Base-by-base conservation (phyloP, 2,329 filamentous ascomycete genomes). In the Sporothrix dimorphospora region DNA sequence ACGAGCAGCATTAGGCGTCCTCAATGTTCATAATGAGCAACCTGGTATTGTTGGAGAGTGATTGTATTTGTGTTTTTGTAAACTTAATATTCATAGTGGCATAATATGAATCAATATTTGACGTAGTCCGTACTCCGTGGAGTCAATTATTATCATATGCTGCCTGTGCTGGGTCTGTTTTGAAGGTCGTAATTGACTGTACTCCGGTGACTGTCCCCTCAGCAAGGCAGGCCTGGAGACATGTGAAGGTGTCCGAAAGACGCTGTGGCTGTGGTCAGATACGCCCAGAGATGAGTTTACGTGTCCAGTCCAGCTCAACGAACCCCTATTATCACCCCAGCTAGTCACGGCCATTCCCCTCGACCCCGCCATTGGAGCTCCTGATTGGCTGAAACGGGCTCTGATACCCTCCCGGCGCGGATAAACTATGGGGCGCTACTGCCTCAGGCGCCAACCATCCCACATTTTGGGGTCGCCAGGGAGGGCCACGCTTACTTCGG, bases 401-500 rank as follows among this genome's bases (percentile, higher is more conserved):
- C n/a, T 47, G n/a, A 21, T 61, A 49, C n/a, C 72, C 47, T 57
- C 51, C 49, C 72, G 71, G 73, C 72, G 59, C 73, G 73, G 73
- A 73, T 73, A 66, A 74, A 74, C 69, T 63, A 69, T 71, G 61
- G 51, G 66, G 71, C 73, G 69, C 27, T 42, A 51, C 30, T 71
- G 71, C 69, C 73, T 69, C 53, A 73, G 71, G 73, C 71, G 69
- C 49, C 69, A 70, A 72, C 61, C 71, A 73, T 74, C 73, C 73
- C 73, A 74, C 73, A 70, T 68, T 71, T 70, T 61, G 47, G 66
- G 12, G 55, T 47, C 47, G 59, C 30, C 68, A 73, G 67, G 45
- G 27, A 67, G 27, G 72, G 74, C 71, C 74, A 75, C 71, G 69
- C 72, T 72, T 72, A 65, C 40, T 66, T 55, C 27, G 30, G 63